phyloP scores from a whole-genome alignment of 768 basidiomycete species.

The Neoboletus subvelutipes region DNA sequence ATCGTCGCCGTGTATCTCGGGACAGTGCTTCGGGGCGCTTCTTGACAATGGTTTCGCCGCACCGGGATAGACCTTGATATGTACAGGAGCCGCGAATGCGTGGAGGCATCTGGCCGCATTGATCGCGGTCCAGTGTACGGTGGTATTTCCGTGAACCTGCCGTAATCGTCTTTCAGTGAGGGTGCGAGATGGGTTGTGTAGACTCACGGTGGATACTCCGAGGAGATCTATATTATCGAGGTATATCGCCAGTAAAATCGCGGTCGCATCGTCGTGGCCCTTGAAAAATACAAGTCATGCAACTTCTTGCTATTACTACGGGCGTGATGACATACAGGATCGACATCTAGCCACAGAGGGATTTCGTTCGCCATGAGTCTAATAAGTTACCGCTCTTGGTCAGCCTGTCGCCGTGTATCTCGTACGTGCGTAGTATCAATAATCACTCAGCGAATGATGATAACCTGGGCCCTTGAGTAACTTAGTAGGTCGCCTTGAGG shows the following conservation, averaged over 20 bases:
- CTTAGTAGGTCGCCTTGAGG: no score
- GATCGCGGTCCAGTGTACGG: slow-evolving; percentile 53
- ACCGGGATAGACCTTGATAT: slow-evolving; percentile 66
- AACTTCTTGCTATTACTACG: neutral
- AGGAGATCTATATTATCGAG: slow-evolving; percentile 63
- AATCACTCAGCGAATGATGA: neutral
- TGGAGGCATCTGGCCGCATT: slow-evolving; percentile 80
- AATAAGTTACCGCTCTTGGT: neutral
- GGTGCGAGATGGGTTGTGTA: neutral
- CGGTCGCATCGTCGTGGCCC: slow-evolving; percentile 91
- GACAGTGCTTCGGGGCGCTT: slow-evolving; percentile 53
- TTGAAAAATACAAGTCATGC: slow-evolving; percentile 26
- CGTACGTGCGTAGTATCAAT: neutral
- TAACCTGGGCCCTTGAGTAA: neutral
- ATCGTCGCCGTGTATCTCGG: slow-evolving; percentile 79
- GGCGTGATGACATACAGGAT: slow-evolving; percentile 48
- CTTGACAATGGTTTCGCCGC: slow-evolving; percentile 68
- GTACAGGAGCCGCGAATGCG: slow-evolving; percentile 63
- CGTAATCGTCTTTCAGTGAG: neutral
- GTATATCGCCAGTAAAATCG: slow-evolving; percentile 75
- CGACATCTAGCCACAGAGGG: slow-evolving; percentile 61
- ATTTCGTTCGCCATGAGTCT: slow-evolving; percentile 13
- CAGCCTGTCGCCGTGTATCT: neutral
- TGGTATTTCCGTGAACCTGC: slow-evolving; percentile 82
- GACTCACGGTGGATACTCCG: slow-evolving; percentile 77